Evolutionary conservation across 139 green algal genomes (phyloP).

Genomic region (Penium margaritaceum): DNA sequence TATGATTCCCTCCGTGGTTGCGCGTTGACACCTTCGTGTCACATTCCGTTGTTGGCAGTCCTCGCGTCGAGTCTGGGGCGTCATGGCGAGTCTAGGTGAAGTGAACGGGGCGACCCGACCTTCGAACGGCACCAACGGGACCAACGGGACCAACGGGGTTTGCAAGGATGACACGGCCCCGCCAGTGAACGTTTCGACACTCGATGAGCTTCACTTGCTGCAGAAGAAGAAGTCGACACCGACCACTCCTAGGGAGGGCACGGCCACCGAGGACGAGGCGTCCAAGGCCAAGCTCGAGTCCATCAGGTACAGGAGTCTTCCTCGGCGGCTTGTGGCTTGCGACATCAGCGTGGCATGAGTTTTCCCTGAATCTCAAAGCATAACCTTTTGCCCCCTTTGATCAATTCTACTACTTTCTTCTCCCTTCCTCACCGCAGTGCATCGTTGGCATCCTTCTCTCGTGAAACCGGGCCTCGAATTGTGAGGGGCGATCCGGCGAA

Average conservation of each 20-base stretch:
- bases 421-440: neutral
- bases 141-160: too few species aligned
- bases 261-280: conserved; percentile 4
- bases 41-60: too few species aligned
- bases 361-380: neutral
- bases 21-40: too few species aligned
- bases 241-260: conserved; percentile 8
- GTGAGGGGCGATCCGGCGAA: conserved; percentile 23
- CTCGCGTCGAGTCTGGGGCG: too few species aligned
- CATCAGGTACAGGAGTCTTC: conserved; percentile 6
- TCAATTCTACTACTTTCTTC: neutral
- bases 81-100: too few species aligned
- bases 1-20: too few species aligned
- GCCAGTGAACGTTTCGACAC: conserved; percentile 9
- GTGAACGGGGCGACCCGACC: too few species aligned
- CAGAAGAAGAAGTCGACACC: conserved; percentile 37
- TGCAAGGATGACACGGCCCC: conserved; percentile 22
- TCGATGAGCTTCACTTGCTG: conserved; percentile 31
- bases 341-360: neutral
- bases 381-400: neutral
- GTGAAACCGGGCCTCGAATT: conserved; percentile 17
- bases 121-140: too few species aligned
- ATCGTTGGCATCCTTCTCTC: conserved; percentile 16
- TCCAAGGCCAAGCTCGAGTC: conserved; percentile 17
- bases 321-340: neutral